These are phyloP conservation scores for Populus deltoides DNA, from an alignment of 345 rosid species.

Conservation along the genomic window DNA sequence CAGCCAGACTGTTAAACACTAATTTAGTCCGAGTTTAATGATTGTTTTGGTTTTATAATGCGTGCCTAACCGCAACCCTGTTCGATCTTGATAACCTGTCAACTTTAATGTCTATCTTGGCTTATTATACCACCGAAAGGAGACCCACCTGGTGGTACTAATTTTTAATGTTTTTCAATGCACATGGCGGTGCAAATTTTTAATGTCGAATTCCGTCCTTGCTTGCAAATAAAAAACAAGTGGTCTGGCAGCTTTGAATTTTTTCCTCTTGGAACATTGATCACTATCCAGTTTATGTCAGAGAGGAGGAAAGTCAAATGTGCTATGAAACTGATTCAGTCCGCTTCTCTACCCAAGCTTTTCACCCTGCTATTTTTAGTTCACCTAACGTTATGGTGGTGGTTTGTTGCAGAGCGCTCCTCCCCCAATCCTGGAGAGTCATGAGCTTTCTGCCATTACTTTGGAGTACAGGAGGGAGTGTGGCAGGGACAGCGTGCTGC, in stretches of 20 bases:
- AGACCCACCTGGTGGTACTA: neutral
- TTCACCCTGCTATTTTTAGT: neutral
- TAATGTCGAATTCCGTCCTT: neutral
- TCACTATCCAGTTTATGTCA: neutral
- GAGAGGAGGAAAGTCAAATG: neutral
- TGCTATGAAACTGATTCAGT: neutral
- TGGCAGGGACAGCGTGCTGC: slow-evolving; percentile 83
- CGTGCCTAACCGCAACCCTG: neutral
- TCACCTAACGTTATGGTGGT: neutral
- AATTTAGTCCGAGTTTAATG: slow-evolving; percentile 6
- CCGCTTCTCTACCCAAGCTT: neutral
- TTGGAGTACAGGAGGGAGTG: slow-evolving; percentile 97
- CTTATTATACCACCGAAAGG: neutral
- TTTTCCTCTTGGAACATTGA: neutral
- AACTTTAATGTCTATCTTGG: neutral
- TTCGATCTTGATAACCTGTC: neutral
- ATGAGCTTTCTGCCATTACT: slow-evolving; percentile 71
- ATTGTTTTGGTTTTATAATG: slow-evolving; percentile 2
- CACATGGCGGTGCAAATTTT: neutral
- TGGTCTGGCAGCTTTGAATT: neutral
- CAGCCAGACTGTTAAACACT: slow-evolving; percentile 1
- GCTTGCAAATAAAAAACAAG: neutral
- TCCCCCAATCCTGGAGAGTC: slow-evolving; percentile 68
- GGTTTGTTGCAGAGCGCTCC: slow-evolving; percentile 78
- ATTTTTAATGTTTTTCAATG: neutral